Evolutionary conservation across 768 basidiomycete genomes (phyloP), one percentile per base, ranked within the genome.

Genomic region (Auricularia sp.): DNA sequence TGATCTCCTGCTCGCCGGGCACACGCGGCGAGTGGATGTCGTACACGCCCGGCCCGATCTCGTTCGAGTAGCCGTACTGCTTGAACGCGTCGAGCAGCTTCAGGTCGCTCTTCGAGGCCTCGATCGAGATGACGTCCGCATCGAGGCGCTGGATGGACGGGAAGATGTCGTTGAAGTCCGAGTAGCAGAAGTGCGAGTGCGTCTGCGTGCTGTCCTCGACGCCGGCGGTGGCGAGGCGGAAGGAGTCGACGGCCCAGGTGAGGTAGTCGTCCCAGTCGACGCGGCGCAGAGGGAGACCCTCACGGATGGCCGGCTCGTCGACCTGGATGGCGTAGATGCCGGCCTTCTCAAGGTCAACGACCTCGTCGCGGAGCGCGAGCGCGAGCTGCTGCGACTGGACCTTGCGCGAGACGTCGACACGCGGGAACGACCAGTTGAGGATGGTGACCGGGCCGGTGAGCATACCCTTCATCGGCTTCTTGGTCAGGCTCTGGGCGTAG

Each of bases 341-440:
- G 67, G 93, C 97, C 76, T 89, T 89, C 81, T 95, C 93, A 71
- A 98, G 91, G 80, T 99, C 97, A 69, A 94, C 70, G 68, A 99
- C 97, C 77, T 99, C 97, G 73, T 98, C 97, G 70, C 97, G 94
- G 74, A 99, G 92, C 64, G 97, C 89, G 68, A 99, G 85, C 64
- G 97, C 97, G 69, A 99, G 86, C 77, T 99, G 97, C 83, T 95
- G 94, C 75, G 94, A 94, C 81, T 99, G 97, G 69, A 95, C 77
- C 79, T 98, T 96, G 75, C 92, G 92, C 64, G 90, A 86, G 70
- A 98, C 90, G 75, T 99, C 97, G 69, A 93, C 93, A 77, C 97
- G 96, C 73, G 97, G 97, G 95, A 99, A 99, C 39, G 97, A 98
- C 97, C 97, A 99, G 85, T 98, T 98, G 78, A 98, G 86, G 79